Evolutionary conservation across 1,139 yeast genomes (phyloP).

Genomic region (Sugiyamaella pinicola): DNA sequence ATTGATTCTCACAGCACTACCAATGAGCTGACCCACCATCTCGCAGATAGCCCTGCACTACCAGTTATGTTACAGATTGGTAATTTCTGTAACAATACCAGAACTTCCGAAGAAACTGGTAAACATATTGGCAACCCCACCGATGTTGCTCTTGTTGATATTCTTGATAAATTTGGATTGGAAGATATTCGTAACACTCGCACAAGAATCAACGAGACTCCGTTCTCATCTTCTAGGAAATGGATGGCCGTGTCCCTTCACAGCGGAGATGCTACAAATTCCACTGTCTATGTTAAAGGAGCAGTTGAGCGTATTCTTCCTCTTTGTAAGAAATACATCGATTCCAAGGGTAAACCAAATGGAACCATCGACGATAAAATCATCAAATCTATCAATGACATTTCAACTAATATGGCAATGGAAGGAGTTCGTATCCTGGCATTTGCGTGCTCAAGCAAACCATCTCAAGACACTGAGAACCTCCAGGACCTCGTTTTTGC

Average conservation of each 20-base stretch:
- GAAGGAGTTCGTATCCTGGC: constrained; percentile 89
- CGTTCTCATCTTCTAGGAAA: constrained; percentile 82
- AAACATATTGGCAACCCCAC: constrained; percentile 89
- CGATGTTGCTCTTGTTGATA: constrained; percentile 85
- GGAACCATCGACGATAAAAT: constrained; percentile 54
- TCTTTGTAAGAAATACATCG: constrained; percentile 61
- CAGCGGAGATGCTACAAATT: constrained; percentile 56
- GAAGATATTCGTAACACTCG: constrained; percentile 66
- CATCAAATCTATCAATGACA: constrained; percentile 50
- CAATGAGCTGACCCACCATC: constrained; percentile 14
- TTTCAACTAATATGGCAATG: constrained; percentile 66
- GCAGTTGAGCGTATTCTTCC: constrained; percentile 78
- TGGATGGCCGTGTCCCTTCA: constrained; percentile 83
- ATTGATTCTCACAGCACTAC: constrained; percentile 24
- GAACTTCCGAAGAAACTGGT: constrained; percentile 61
- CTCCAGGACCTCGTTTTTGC: constrained; percentile 68
- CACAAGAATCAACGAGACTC: constrained; percentile 67
- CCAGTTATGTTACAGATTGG: constrained; percentile 61
- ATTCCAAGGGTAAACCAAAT: constrained; percentile 56
- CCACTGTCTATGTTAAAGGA: constrained; percentile 79
- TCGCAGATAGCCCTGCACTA: constrained; percentile 29
- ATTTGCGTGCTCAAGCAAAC: constrained; percentile 58
- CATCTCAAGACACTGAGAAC: constrained; percentile 39
- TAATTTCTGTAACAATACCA: constrained; percentile 77
- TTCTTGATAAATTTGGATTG: constrained; percentile 67